Evolutionary conservation across 1,284 basidiomycete species (phyloP), one percentile per base, ranked within the genome.

Genomic region (Paramarasmius palmivorus): DNA sequence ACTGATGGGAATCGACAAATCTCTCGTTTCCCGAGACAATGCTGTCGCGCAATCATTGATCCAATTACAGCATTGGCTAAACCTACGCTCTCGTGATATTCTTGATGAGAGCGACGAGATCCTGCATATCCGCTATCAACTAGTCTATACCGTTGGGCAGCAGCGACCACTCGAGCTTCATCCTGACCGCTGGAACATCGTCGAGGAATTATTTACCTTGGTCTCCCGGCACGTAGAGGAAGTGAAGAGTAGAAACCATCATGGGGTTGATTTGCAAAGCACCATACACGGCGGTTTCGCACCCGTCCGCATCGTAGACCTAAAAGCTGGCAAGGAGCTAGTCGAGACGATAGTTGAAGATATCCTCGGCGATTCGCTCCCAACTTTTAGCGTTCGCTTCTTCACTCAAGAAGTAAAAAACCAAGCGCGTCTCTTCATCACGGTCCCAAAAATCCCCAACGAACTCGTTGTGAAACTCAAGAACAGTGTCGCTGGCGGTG

Each of bases 111-210:
- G 57, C 34, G 57, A 58, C 22, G 57, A 58, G 36, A 56, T 58
- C 9, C 26, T 58, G 9, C 57, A 58, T 39, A 32, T 34, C 19
- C 52, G 55, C 8, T 47, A 54, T 40, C 25, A 46, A 39, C 49
- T 58, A 7, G 46, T 58, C n/a, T 58, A 50, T 36, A 52, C 55
- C 68, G 8, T 75, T 25, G 77, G 76, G n/a, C 42, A 61, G 3
- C 75, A 77, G 45, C 53, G 52, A 29, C 62, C 70, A 1, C 53
- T 81, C 15, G 73, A 82, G 34, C 70, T 71, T 26, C 68, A 69
- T 36, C 77, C 79, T 0, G 65, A 77, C 48, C 73, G 82, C 42
- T 83, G 82, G 81, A 62, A 55, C 0, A 74, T 64, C 1, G 68
- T 68, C 0, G 73, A 82, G 52, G 65, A 77, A 17, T 48, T 81